phyloP scores from a whole-genome alignment of 140 eudicot species.

The Flaveria floridana region DNA sequence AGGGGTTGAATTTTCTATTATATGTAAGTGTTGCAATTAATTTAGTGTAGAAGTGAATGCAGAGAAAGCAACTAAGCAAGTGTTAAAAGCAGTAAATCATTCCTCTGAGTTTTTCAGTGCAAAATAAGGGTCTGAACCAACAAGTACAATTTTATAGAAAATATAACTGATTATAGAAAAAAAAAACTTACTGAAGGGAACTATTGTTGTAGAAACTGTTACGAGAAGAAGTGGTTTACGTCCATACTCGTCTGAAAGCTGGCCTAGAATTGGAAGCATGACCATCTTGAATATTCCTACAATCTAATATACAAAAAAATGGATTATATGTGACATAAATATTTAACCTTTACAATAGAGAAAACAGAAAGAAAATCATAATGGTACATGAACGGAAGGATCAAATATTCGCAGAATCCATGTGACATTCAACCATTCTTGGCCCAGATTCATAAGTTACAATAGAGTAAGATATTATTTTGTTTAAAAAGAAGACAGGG shows the following conservation, averaged over 20 bases:
- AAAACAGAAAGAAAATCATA: constrained; percentile 5
- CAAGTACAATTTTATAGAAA: not conserved
- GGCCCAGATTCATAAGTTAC: not conserved
- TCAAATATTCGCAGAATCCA: constrained; percentile 18
- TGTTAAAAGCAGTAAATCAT: no score
- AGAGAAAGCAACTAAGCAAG: no score
- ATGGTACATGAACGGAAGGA: constrained; percentile 10
- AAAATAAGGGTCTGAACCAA: no score
- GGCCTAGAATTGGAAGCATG: constrained; percentile 85
- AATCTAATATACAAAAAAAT: constrained; percentile 41
- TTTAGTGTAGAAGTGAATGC: no score
- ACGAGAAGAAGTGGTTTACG: constrained; percentile 90
- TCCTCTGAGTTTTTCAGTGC: no score
- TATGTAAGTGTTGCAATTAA: no score
- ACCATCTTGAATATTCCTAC: constrained; percentile 94
- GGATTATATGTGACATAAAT: not conserved
- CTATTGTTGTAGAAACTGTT: constrained; percentile 71
- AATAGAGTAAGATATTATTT: constrained; percentile 1
- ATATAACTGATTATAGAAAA: not conserved
- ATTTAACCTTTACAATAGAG: not conserved
- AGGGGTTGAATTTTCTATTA: no score
- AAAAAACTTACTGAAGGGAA: constrained; percentile 67
- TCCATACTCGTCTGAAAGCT: constrained; percentile 86
- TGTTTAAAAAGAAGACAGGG: not conserved
- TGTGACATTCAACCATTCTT: constrained; percentile 20